Percentiles rank a stretch among this genome's conserved stretches.
phyloP scores from a whole-genome alignment of 2,329 filamentous ascomycete species.

The Ophiostoma sp. region DNA sequence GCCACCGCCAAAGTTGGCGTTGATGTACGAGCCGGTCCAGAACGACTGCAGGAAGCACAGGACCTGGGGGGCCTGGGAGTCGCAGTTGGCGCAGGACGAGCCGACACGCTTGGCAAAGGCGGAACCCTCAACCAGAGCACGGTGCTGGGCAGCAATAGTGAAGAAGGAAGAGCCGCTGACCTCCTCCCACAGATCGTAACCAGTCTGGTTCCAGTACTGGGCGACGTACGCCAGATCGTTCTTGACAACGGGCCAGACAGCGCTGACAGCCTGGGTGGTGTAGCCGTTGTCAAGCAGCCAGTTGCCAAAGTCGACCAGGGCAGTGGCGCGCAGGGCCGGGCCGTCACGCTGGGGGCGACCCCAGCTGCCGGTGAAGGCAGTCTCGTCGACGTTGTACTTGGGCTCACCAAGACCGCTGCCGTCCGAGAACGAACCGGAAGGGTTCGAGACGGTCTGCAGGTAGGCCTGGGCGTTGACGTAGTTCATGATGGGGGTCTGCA shows the following conservation, averaged over 20 bases:
- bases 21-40: conserved; percentile 62
- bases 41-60: conserved; percentile 70
- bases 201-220: conserved; percentile 63
- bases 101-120: conserved; percentile 60
- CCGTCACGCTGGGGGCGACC: conserved; percentile 75
- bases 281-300: conserved; percentile 62
- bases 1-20: conserved; percentile 54
- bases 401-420: conserved; percentile 61
- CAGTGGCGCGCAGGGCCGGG: conserved; percentile 68
- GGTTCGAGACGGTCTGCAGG: conserved; percentile 63
- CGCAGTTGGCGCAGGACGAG: conserved; percentile 55
- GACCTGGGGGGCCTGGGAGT: conserved; percentile 59
- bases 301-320: conserved; percentile 66
- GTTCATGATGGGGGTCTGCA: conserved; percentile 59
- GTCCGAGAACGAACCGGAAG: conserved; percentile 54
- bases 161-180: conserved; percentile 74
- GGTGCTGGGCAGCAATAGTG: conserved; percentile 64
- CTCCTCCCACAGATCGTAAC: conserved; percentile 82
- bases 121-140: conserved; percentile 63
- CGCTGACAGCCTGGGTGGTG: conserved; percentile 48
- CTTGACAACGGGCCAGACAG: conserved; percentile 66
- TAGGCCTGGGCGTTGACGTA: conserved; percentile 63
- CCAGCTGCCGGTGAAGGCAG: conserved; percentile 63
- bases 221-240: conserved; percentile 73
- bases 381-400: conserved; percentile 63